Percentiles rank a stretch among this genome's conserved stretches.
Conservation (phyloP, 305 asterid genomes). For the Fraxinus nigra region DNA sequence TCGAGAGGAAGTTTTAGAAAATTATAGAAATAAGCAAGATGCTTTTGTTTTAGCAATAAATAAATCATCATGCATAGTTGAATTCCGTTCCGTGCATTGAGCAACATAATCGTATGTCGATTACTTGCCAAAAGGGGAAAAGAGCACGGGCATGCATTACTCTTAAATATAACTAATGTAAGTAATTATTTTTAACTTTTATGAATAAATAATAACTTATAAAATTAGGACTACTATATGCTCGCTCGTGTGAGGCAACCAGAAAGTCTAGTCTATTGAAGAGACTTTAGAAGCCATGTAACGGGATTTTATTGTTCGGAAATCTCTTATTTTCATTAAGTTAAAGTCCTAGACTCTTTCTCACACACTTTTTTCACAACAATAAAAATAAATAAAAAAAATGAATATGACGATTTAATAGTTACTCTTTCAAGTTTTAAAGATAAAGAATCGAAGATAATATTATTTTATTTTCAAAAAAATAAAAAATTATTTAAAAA, state of each 20-base stretch:
- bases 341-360: neutral
- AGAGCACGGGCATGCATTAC: neutral
- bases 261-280: neutral
- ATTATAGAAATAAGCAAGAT: neutral
- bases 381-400: too few relatives aligned
- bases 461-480: neutral
- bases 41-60: neutral
- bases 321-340: too few relatives aligned
- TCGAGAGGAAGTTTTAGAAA: neutral
- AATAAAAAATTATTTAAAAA: neutral
- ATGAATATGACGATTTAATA: neutral
- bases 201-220: neutral
- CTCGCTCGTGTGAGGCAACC: neutral
- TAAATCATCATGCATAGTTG: neutral
- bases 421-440: too few relatives aligned
- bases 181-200: neutral
- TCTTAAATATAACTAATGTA: neutral
- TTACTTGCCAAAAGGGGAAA: neutral
- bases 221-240: neutral
- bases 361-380: too few relatives aligned
- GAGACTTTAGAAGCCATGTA: neutral
- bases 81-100: neutral
- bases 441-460: neutral
- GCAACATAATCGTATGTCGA: neutral
- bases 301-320: neutral